Percentiles rank a stretch among this genome's conserved stretches.
Evolutionary conservation across 2,329 filamentous ascomycete genomes (phyloP).

Genomic region (Aspergillus sojae): DNA sequence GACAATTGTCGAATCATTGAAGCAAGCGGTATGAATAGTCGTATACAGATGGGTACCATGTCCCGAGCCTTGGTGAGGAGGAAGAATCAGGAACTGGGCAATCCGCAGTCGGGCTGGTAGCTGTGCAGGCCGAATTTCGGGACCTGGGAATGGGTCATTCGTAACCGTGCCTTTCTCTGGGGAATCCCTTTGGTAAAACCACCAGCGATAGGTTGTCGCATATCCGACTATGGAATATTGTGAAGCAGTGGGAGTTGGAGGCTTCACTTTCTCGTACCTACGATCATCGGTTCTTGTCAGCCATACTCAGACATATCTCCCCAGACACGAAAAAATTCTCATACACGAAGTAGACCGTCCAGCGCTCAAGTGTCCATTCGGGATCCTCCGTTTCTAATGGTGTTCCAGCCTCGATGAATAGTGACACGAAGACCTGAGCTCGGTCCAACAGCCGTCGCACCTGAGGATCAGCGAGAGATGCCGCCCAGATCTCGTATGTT

Average conservation of each 20-base stretch:
- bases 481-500: conserved; percentile 82
- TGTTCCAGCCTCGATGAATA: conserved; percentile 93
- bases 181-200: conserved; percentile 52
- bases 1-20: conserved; percentile 67
- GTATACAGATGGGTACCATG: conserved; percentile 81
- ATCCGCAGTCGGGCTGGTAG: conserved; percentile 80
- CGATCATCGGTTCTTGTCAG: conserved; percentile 20
- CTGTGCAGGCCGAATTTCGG: conserved; percentile 55
- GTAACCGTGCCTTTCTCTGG: conserved; percentile 43
- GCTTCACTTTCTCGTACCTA: conserved; percentile 58
- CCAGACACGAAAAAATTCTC: conserved; percentile 9
- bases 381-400: conserved; percentile 71
- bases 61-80: conserved; percentile 79
- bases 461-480: conserved; percentile 68
- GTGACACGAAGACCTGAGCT: conserved; percentile 77
- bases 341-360: conserved; percentile 90
- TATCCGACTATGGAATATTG: conserved; percentile 87
- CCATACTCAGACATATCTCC: background rate
- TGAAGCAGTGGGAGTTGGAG: conserved; percentile 50
- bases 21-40: conserved; percentile 71
- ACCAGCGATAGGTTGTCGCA: conserved; percentile 87
- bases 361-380: conserved; percentile 75
- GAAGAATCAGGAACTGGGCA: conserved; percentile 90
- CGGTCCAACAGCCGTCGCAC: conserved; percentile 75
- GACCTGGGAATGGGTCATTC: conserved; percentile 48